Conservation (phyloP, 352 stramenopile species). For the Phytophthora macrochlamydospora region DNA sequence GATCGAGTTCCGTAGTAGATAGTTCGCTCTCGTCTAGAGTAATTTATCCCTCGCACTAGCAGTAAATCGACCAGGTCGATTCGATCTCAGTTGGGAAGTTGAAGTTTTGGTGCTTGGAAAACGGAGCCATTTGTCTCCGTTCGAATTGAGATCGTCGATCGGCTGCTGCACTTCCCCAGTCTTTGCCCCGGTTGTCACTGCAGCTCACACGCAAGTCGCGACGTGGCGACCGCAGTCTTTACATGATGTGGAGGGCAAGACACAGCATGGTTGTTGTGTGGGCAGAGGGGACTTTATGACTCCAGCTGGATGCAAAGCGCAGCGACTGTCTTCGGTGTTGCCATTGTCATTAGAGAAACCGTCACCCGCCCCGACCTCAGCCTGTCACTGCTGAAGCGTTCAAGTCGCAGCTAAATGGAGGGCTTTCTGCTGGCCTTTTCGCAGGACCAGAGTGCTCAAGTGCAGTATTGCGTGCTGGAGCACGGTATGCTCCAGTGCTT, state of each 20-base stretch:
- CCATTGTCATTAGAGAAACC: constrained; percentile 4
- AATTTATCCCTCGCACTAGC: neutral
- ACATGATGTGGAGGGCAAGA: constrained; percentile 24
- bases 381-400: constrained; percentile 13
- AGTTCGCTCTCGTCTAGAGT: constrained; percentile 2
- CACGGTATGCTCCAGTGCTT: constrained; percentile 63
- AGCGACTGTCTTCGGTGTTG: constrained; percentile 18
- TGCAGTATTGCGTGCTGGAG: constrained; percentile 78
- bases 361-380: constrained; percentile 6
- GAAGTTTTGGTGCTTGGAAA: neutral
- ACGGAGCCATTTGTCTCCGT: neutral
- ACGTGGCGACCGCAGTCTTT: constrained; percentile 1
- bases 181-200: neutral
- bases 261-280: constrained; percentile 21
- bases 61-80: too few species aligned
- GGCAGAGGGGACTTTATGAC: constrained; percentile 11
- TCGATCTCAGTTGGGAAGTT: too few species aligned
- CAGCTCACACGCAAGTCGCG: constrained; percentile 1
- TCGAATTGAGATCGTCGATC: neutral
- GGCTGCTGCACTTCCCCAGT: too few species aligned
- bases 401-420: constrained; percentile 52
- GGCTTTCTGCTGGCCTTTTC: constrained; percentile 73
- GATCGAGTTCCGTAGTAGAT: neutral
- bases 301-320: constrained; percentile 23
- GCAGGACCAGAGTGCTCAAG: constrained; percentile 42